These are phyloP conservation scores for Annulohypoxylon truncatum DNA, from an alignment of 2,329 filamentous ascomycete genomes.

Conservation along the genomic window DNA sequence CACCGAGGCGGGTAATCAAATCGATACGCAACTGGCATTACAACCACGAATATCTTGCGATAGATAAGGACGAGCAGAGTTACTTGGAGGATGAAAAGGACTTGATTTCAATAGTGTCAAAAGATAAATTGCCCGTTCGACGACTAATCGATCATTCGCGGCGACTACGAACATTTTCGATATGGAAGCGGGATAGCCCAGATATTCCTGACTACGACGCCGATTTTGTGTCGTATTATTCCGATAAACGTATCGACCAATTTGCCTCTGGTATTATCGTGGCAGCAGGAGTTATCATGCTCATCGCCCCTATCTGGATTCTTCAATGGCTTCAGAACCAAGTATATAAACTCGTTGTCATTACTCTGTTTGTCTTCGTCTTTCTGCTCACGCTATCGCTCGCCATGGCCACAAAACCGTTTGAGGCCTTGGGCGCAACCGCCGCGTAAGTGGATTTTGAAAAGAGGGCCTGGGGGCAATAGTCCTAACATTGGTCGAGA, in stretches of 20 bases:
- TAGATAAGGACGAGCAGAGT: constrained; percentile 24
- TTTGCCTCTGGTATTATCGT: not conserved
- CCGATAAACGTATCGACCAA: not conserved
- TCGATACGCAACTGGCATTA: constrained; percentile 45
- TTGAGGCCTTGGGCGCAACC: constrained; percentile 1
- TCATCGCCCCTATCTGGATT: not conserved
- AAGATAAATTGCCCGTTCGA: constrained; percentile 30
- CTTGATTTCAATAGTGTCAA: constrained; percentile 43
- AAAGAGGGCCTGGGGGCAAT: no score
- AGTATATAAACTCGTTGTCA: not conserved
- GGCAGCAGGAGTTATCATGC: not conserved
- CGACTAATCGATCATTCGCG: constrained; percentile 32
- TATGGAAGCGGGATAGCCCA: constrained; percentile 23
- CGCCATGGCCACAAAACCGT: not conserved
- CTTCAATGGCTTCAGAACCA: not conserved
- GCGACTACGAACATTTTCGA: constrained; percentile 21
- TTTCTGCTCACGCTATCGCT: not conserved
- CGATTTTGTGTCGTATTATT: not conserved
- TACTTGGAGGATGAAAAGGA: constrained; percentile 32
- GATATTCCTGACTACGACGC: not conserved
- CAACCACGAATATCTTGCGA: constrained; percentile 32
- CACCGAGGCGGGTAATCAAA: constrained; percentile 40
- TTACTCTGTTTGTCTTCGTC: constrained; percentile 1
- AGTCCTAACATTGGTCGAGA: not conserved
- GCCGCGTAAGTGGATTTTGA: not conserved